Evolutionary conservation across 1,284 basidiomycete species (phyloP).

Genomic region (Singerocomus inundabilis): DNA sequence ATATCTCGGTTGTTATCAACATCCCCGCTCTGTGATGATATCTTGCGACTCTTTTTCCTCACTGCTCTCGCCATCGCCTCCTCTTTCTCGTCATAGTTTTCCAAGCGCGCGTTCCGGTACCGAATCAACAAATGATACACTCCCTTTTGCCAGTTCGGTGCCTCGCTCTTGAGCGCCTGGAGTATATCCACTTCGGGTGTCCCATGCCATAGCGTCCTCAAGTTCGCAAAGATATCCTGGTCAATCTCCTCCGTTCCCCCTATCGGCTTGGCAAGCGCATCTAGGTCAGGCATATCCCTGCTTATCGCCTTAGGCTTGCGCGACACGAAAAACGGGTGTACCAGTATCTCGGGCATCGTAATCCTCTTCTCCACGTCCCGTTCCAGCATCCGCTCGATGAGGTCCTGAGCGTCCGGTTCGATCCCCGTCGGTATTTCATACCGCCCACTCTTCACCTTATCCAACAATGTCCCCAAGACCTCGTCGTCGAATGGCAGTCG

Average conservation of each 20-base stretch:
- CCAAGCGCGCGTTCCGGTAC: slow-evolving; percentile 71
- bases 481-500: slow-evolving; percentile 93
- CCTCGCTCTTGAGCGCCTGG: slow-evolving; percentile 58
- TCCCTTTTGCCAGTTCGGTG: slow-evolving; percentile 89
- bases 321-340: slow-evolving; percentile 87
- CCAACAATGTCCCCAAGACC: slow-evolving; percentile 71
- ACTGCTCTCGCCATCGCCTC: slow-evolving; percentile 36
- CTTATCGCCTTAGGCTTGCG: slow-evolving; percentile 50
- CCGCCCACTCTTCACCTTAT: slow-evolving; percentile 81
- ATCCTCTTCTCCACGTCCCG: slow-evolving; percentile 83
- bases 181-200: slow-evolving; percentile 71
- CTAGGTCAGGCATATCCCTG: slow-evolving; percentile 61
- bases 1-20: slow-evolving; percentile 8
- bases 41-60: slow-evolving; percentile 35
- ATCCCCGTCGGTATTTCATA: slow-evolving; percentile 86
- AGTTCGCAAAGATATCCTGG: slow-evolving; percentile 85
- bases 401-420: slow-evolving; percentile 73
- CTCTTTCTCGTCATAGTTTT: slow-evolving; percentile 66
- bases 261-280: slow-evolving; percentile 68
- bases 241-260: slow-evolving; percentile 69
- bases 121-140: slow-evolving; percentile 84
- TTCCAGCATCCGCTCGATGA: slow-evolving; percentile 87
- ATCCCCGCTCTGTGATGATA: slow-evolving; percentile 13
- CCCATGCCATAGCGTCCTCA: slow-evolving; percentile 88
- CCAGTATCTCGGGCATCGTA: slow-evolving; percentile 83